phyloP scores from a whole-genome alignment of 768 basidiomycete species.

The Guyanaporus albipodus region DNA sequence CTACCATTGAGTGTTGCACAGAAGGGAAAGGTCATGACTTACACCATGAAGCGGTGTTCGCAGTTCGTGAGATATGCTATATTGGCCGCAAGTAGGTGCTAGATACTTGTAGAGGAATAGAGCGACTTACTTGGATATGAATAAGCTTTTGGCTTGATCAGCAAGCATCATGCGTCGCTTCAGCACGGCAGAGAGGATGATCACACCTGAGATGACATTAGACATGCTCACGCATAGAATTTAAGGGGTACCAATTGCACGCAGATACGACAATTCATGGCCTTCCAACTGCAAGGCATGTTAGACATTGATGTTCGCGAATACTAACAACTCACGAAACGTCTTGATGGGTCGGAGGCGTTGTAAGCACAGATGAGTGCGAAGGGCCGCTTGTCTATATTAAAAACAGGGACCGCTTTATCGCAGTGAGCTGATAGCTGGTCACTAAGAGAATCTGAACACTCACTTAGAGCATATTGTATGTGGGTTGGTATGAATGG shows the following conservation, averaged over 20 bases:
- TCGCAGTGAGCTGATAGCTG: conserved; percentile 3
- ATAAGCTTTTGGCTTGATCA: conserved; percentile 89
- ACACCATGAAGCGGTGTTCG: conserved; percentile 91
- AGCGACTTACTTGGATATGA: conserved; percentile 77
- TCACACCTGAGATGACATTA: conserved; percentile 53
- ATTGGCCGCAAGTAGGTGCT: conserved; percentile 7
- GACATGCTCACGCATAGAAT: background rate
- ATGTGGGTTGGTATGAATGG: conserved; percentile 77
- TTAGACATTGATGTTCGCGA: conserved; percentile 5
- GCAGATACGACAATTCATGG: conserved; percentile 85
- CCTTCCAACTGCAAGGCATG: conserved; percentile 66
- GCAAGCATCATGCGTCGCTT: conserved; percentile 92
- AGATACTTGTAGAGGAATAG: background rate
- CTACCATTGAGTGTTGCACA: background rate
- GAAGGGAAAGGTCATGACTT: conserved; percentile 19
- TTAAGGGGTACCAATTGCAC: conserved; percentile 66
- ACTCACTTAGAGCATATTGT: conserved; percentile 84
- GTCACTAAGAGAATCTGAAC: background rate
- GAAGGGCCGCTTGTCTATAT: conserved; percentile 89
- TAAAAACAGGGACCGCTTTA: conserved; percentile 86
- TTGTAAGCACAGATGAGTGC: conserved; percentile 91
- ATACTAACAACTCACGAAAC: conserved; percentile 55
- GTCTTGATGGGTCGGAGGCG: conserved; percentile 71
- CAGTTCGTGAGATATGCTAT: conserved; percentile 85
- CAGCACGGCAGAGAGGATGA: conserved; percentile 88